These are phyloP conservation scores for Orbilia blumenaviensis DNA, from an alignment of 2,329 filamentous ascomycete species.

Conservation along the genomic window DNA sequence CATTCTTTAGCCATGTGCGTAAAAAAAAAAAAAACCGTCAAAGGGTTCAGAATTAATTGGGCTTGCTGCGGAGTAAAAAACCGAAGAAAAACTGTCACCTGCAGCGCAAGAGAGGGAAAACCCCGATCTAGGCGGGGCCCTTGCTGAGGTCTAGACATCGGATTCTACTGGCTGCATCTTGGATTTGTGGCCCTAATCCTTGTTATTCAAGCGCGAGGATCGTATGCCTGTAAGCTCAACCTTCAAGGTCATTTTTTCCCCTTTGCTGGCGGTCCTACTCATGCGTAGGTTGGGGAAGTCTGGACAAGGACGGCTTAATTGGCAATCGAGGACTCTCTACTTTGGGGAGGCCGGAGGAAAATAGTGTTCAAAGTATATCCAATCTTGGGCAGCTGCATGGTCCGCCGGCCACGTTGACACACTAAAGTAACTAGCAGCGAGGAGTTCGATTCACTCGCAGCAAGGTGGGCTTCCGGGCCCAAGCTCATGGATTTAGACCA, in stretches of 20 bases:
- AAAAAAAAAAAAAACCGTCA: constrained; percentile 20
- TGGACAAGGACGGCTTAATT: too few species aligned
- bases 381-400: background rate
- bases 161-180: constrained; percentile 26
- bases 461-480: constrained; percentile 24
- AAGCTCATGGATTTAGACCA: constrained; percentile 51
- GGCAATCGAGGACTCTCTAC: background rate
- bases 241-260: too few species aligned
- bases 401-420: background rate
- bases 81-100: constrained; percentile 31
- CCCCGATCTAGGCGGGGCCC: constrained; percentile 28
- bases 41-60: background rate
- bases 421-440: background rate
- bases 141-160: constrained; percentile 37
- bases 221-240: background rate
- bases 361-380: too few species aligned
- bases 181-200: constrained; percentile 7
- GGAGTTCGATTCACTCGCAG: background rate
- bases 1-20: constrained; percentile 24
- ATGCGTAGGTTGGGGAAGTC: too few species aligned
- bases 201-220: background rate
- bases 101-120: constrained; percentile 30
- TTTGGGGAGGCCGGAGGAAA: too few species aligned
- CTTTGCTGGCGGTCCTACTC: too few species aligned
- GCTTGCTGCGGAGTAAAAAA: constrained; percentile 11